Percentiles rank a stretch among this genome's conserved stretches.
Evolutionary conservation across 2,329 filamentous ascomycete genomes (phyloP).

Genomic region (Parastagonospora nodorum): DNA sequence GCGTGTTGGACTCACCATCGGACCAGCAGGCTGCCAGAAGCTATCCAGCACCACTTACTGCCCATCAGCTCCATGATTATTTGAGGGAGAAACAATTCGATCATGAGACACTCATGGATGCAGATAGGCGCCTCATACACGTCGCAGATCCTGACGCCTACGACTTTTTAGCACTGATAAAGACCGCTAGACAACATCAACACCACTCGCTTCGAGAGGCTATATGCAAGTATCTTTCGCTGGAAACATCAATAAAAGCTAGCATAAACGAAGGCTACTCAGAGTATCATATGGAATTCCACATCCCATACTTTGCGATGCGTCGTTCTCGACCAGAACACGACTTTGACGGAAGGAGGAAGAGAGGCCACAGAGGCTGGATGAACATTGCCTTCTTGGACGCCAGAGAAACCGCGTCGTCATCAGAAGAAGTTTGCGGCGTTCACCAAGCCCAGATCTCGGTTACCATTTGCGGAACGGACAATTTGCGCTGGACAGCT

Average conservation of each 20-base stretch:
- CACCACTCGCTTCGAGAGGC: not conserved
- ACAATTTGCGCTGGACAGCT: not conserved
- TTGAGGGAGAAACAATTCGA: conserved; percentile 3
- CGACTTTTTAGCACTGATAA: not conserved
- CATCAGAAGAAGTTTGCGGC: not conserved
- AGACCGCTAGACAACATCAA: not conserved
- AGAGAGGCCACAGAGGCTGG: not conserved
- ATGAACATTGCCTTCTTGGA: not conserved
- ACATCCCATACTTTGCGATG: conserved; percentile 8
- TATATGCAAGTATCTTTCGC: not conserved
- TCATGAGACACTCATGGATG: not conserved
- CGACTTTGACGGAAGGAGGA: not conserved
- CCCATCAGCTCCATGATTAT: not conserved
- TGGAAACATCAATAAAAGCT: not conserved
- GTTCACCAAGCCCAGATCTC: conserved; percentile 7
- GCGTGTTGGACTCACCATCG: not conserved
- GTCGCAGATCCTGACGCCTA: conserved; percentile 1
- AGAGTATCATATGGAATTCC: conserved; percentile 4
- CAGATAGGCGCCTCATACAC: conserved; percentile 5
- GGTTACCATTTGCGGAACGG: conserved; percentile 3
- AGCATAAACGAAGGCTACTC: not conserved
- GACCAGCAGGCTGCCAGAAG: not conserved
- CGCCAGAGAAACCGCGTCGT: not conserved
- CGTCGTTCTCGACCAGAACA: not conserved
- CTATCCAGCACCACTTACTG: not conserved